Percentiles rank a stretch among this genome's conserved stretches.
Evolutionary conservation across 2,329 filamentous ascomycete species (phyloP).

Genomic region (Incumbomyces delicatus): DNA sequence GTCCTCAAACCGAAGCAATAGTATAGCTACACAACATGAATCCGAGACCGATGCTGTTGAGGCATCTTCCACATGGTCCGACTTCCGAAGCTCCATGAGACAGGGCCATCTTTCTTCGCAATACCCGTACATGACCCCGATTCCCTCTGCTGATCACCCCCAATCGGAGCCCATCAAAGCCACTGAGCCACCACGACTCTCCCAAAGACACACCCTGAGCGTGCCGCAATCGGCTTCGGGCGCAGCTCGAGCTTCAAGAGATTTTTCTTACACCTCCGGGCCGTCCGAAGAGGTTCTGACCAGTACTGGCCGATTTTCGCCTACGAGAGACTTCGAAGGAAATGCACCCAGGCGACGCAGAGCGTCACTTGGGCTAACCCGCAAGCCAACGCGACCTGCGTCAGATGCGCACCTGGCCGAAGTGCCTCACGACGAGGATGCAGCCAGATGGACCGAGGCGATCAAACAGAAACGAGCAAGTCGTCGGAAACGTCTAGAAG

Average conservation of each 20-base stretch:
- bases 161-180: constrained; percentile 35
- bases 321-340: constrained; percentile 35
- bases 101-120: constrained; percentile 22
- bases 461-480: constrained; percentile 86
- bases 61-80: neutral
- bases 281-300: constrained; percentile 51
- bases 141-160: constrained; percentile 23
- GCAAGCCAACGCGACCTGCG: constrained; percentile 73
- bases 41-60: neutral
- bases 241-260: constrained; percentile 56
- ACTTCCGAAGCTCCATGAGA: neutral
- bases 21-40: constrained; percentile 16
- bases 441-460: constrained; percentile 81
- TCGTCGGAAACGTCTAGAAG: constrained; percentile 71
- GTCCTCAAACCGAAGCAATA: constrained; percentile 23
- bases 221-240: constrained; percentile 59
- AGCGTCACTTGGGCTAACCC: constrained; percentile 71
- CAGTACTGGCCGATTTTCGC: constrained; percentile 75
- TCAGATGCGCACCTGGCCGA: constrained; percentile 80
- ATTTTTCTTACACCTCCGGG: constrained; percentile 41
- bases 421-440: constrained; percentile 76
- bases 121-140: constrained; percentile 49
- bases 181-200: constrained; percentile 49
- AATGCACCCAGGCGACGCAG: constrained; percentile 50
- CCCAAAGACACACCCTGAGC: constrained; percentile 80